Conservation (phyloP, 495 filamentous ascomycete genomes). For the Paragyromitra xinjiangensis region DNA sequence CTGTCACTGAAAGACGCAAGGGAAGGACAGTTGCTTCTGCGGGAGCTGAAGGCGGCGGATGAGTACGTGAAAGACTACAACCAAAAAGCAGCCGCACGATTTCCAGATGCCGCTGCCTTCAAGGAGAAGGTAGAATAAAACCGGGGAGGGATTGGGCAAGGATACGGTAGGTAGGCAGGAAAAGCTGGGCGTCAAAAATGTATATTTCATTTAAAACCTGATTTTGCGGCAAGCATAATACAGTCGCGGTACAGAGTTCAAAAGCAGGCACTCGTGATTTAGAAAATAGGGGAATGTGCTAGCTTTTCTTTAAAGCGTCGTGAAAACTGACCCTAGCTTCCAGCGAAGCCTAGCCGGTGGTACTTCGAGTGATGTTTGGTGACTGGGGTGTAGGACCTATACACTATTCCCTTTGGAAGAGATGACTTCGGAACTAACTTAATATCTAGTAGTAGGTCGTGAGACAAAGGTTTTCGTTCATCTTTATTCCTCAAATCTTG, state of each 20-base stretch:
- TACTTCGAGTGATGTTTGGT: background rate
- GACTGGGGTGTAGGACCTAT: background rate
- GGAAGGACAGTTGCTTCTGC: constrained; percentile 68
- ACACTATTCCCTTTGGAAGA: too few species aligned
- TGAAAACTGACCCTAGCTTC: background rate
- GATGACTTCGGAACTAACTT: too few species aligned
- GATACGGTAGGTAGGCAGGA: constrained; percentile 19
- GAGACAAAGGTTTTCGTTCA: too few species aligned
- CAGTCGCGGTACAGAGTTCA: background rate
- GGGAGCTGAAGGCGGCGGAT: constrained; percentile 68
- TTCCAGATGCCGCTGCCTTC: constrained; percentile 62
- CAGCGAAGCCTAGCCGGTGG: background rate
- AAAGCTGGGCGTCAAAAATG: background rate
- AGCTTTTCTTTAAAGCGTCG: background rate
- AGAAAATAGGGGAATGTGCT: background rate
- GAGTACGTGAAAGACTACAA: constrained; percentile 64
- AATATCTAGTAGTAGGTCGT: too few species aligned
- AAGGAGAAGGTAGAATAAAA: constrained; percentile 25
- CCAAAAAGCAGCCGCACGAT: constrained; percentile 71
- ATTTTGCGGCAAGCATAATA: background rate
- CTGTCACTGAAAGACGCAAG: constrained; percentile 70
- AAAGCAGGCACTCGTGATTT: background rate
- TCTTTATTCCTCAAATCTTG: too few species aligned
- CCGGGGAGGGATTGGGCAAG: background rate
- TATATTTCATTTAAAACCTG: constrained; percentile 9